phyloP scores from a whole-genome alignment of 2,329 filamentous ascomycete genomes.

The Penicillium sp. region DNA sequence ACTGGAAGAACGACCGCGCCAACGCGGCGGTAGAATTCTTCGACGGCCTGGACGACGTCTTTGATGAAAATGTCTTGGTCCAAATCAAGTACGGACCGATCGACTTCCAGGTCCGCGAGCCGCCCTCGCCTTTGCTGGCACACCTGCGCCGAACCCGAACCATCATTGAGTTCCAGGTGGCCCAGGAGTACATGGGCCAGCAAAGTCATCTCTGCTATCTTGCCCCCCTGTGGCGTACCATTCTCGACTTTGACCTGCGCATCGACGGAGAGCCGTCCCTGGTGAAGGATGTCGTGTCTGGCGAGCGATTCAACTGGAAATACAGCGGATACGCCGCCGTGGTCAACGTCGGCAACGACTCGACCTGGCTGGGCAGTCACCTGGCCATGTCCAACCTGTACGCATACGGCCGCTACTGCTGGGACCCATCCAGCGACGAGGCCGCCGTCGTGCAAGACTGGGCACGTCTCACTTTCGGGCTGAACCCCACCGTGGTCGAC shows the following conservation, averaged over 20 bases:
- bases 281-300: slow-evolving; percentile 56
- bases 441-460: slow-evolving; percentile 55
- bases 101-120: slow-evolving; percentile 67
- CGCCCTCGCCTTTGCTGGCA: slow-evolving; percentile 59
- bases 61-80: slow-evolving; percentile 64
- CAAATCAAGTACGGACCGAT: slow-evolving; percentile 72
- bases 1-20: slow-evolving; percentile 63
- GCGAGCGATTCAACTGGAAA: slow-evolving; percentile 52
- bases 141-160: slow-evolving; percentile 40
- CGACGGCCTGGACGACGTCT: slow-evolving; percentile 56
- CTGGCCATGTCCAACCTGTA: slow-evolving; percentile 67
- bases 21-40: slow-evolving; percentile 66
- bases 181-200: slow-evolving; percentile 66
- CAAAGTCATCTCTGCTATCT: slow-evolving; percentile 64
- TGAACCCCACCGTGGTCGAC: slow-evolving; percentile 50
- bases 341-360: slow-evolving; percentile 60
- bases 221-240: slow-evolving; percentile 61
- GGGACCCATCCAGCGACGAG: slow-evolving; percentile 52
- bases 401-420: slow-evolving; percentile 61
- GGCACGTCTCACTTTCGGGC: slow-evolving; percentile 61
- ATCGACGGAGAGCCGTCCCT: slow-evolving; percentile 52
- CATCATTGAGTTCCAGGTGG: slow-evolving; percentile 56
- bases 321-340: slow-evolving; percentile 61
- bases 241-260: slow-evolving; percentile 62
- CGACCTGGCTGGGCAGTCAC: slow-evolving; percentile 64